Evolutionary conservation across 352 stramenopile species (phyloP).

Genomic region (Phytophthora nicotianae): DNA sequence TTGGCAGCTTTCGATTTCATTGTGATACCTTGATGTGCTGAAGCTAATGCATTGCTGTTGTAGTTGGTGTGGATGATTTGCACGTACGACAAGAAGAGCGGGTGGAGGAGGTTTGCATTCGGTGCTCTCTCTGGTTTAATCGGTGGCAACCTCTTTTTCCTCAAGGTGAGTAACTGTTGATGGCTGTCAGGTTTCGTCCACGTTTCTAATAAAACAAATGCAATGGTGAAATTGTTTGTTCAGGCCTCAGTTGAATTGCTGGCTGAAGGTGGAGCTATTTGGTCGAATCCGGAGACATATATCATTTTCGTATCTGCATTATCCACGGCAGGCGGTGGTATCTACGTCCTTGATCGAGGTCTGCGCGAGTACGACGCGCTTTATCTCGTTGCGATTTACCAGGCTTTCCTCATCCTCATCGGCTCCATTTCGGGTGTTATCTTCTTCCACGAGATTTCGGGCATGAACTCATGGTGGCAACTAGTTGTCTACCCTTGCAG

Average conservation of each 20-base stretch:
- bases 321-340: constrained; percentile 70
- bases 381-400: constrained; percentile 86
- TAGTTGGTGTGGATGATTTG: constrained; percentile 81
- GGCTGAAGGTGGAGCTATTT: constrained; percentile 72
- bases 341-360: constrained; percentile 79
- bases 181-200: not conserved
- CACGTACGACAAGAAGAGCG: constrained; percentile 64
- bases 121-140: constrained; percentile 80
- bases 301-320: constrained; percentile 70
- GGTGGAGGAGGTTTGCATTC: constrained; percentile 81
- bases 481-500: constrained; percentile 73
- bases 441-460: constrained; percentile 87
- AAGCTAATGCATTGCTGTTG: constrained; percentile 5
- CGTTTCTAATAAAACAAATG: not conserved
- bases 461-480: constrained; percentile 87
- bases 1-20: not conserved
- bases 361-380: constrained; percentile 87
- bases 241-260: constrained; percentile 85
- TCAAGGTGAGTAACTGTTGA: constrained; percentile 59
- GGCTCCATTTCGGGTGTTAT: constrained; percentile 86
- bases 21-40: not conserved
- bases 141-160: constrained; percentile 87
- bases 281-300: constrained; percentile 72
- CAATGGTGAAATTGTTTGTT: constrained; percentile 4
- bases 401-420: constrained; percentile 86